A percentile compares a stretch with the other conserved stretches of the same genome.
phyloP scores from a whole-genome alignment of 805 yeast species.

The Monosporozyma aquatica region DNA sequence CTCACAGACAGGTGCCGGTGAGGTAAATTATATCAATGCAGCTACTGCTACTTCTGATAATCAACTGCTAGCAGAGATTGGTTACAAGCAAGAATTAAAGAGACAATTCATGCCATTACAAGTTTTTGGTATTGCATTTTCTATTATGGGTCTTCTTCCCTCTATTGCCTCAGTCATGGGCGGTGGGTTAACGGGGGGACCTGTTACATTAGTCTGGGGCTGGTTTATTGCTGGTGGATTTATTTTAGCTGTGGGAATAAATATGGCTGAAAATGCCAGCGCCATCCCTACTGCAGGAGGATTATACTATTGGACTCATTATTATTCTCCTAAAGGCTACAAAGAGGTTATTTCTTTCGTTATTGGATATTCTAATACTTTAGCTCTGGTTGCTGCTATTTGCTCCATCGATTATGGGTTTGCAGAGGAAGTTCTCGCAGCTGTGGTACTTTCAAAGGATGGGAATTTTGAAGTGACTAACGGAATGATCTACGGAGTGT shows the following conservation, averaged over 20 bases:
- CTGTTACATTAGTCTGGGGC: conserved; percentile 57
- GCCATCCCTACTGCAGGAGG: conserved; percentile 75
- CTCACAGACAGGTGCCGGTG: conserved; percentile 20
- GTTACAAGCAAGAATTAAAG: conserved; percentile 59
- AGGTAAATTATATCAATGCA: conserved; percentile 20
- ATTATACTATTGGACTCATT: conserved; percentile 57
- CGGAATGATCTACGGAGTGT: conserved; percentile 54
- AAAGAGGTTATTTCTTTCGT: conserved; percentile 49
- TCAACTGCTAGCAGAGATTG: conserved; percentile 35
- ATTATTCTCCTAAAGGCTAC: conserved; percentile 49
- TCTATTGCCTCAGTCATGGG: conserved; percentile 49
- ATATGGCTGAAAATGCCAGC: conserved; percentile 59
- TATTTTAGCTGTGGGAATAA: conserved; percentile 48
- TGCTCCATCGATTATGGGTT: conserved; percentile 67
- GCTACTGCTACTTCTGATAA: conserved; percentile 15
- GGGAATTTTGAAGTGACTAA: conserved; percentile 47
- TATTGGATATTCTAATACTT: conserved; percentile 58
- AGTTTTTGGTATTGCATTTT: conserved; percentile 62
- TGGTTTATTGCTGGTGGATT: conserved; percentile 51
- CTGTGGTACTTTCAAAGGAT: conserved; percentile 45
- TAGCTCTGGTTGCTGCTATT: conserved; percentile 57
- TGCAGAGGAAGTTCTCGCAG: conserved; percentile 49
- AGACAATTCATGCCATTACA: conserved; percentile 54
- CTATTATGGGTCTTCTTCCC: conserved; percentile 64
- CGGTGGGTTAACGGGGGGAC: conserved; percentile 52